These are phyloP conservation scores for Phylloporus gajari DNA, from an alignment of 1,284 basidiomycete genomes.

Conservation along the genomic window DNA sequence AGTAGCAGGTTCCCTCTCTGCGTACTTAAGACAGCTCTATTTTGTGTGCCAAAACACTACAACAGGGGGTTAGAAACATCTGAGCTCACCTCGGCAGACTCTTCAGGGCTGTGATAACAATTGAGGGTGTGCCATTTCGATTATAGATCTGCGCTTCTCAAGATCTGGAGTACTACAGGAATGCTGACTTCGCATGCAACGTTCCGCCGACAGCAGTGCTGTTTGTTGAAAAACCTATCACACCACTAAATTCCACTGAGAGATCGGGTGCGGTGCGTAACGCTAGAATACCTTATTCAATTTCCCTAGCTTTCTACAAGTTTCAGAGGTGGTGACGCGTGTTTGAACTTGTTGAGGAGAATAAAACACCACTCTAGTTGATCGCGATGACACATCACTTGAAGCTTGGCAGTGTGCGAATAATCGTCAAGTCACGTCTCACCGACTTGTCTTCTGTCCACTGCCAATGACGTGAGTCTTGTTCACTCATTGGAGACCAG, in stretches of 20 bases:
- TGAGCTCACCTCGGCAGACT: too few relatives aligned
- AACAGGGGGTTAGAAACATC: too few relatives aligned
- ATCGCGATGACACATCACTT: background rate
- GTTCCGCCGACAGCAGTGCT: background rate
- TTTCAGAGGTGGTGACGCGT: background rate
- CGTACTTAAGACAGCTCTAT: too few relatives aligned
- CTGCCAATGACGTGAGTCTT: background rate
- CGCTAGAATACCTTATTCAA: background rate
- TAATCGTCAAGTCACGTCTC: background rate
- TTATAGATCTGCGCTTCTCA: background rate
- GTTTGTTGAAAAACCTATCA: background rate
- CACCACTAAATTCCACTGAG: background rate
- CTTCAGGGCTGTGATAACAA: background rate
- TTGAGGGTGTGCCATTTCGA: background rate
- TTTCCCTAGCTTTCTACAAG: background rate
- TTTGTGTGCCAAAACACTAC: too few relatives aligned
- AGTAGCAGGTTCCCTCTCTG: too few relatives aligned
- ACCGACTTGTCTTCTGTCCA: background rate
- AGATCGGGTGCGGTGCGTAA: too few relatives aligned
- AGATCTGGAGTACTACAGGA: background rate
- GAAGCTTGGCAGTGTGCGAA: background rate
- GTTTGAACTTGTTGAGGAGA: background rate
- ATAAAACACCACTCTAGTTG: background rate
- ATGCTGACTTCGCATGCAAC: background rate
- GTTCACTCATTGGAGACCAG: background rate